These are phyloP conservation scores for Silene coronaria DNA, from an alignment of 179 eudicot genomes.

Conservation along the genomic window DNA sequence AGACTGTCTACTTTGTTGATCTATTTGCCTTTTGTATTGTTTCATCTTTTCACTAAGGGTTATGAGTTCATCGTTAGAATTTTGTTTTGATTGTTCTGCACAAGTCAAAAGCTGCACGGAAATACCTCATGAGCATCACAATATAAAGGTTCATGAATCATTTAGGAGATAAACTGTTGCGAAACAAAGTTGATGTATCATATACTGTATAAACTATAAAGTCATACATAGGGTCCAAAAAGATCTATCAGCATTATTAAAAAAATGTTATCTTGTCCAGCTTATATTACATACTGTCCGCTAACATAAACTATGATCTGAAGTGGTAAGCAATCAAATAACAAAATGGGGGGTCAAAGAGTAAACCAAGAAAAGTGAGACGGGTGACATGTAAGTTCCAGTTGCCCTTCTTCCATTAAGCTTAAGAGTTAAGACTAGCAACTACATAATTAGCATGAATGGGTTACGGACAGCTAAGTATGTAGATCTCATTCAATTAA, in stretches of 20 bases:
- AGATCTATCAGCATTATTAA: no score
- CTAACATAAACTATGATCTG: no score
- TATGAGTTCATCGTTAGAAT: conserved; percentile 51
- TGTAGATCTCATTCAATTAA: conserved; percentile 4
- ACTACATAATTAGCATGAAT: neutral
- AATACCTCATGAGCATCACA: neutral
- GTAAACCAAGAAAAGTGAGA: no score
- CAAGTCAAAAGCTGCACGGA: conserved; percentile 54
- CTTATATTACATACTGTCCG: no score
- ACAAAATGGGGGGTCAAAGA: no score
- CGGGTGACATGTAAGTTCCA: no score
- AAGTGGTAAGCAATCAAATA: no score
- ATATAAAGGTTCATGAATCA: neutral
- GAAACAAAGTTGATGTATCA: neutral
- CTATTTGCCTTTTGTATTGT: conserved; percentile 65
- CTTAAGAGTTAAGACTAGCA: no score
- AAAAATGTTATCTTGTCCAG: no score
- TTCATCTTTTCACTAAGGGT: conserved; percentile 70
- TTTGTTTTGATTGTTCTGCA: conserved; percentile 64
- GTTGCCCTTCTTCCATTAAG: no score
- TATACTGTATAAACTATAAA: no score
- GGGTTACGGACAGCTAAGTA: neutral
- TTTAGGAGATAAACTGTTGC: neutral
- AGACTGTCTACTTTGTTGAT: conserved; percentile 51
- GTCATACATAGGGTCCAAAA: no score